Base-by-base conservation (phyloP, 169 alveolate species). In the Eimeria maxima region DNA sequence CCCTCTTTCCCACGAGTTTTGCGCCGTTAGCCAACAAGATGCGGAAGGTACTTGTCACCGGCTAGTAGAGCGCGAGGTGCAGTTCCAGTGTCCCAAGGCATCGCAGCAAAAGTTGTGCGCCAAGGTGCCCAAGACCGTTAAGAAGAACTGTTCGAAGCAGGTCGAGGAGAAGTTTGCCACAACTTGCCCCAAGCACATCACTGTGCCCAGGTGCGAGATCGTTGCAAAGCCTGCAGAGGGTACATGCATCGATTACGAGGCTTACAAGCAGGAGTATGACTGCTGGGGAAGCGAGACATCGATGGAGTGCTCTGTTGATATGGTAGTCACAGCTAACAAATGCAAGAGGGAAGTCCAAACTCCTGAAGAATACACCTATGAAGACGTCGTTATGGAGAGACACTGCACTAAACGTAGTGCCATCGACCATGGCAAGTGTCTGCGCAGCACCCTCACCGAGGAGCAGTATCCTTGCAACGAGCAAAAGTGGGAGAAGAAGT, bases 391-490 rank as follows among this genome's bases (percentile, higher is more conserved):
- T 60, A 57, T 33, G 76, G 96, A 94, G 29, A 60, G 93, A 8
- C 90, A 81, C n/a, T 94, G 96, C 57, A 94, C 63, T 44, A 94
- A 88, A 45, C 44, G 69, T 29, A 29, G 81, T 29, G 84, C 89
- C 6, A 84, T 80, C n/a, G 88, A 87, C 78, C 65, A 94, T 29
- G 96, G 95, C 33, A 84, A 73, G n/a, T 94, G 96, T 53, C 89
- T 94, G 5, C 94, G 95, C 50, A 67, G 71, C 71, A 92, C 73
- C 3, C 11, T 92, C 24, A 86, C 73, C 8, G 88, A 67, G 18
- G 96, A 94, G 53, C 94, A 94, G 63, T 94, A 94, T 29, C 95
- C 96, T 22, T 94, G 96, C 57, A 78, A 78, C 11, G 96, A 94
- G 91, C 42, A 71, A 60, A 84, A 71, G 90, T 84, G 90, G 89